phyloP scores from a whole-genome alignment of 139 green algal genomes.

The Chlorella sp. region DNA sequence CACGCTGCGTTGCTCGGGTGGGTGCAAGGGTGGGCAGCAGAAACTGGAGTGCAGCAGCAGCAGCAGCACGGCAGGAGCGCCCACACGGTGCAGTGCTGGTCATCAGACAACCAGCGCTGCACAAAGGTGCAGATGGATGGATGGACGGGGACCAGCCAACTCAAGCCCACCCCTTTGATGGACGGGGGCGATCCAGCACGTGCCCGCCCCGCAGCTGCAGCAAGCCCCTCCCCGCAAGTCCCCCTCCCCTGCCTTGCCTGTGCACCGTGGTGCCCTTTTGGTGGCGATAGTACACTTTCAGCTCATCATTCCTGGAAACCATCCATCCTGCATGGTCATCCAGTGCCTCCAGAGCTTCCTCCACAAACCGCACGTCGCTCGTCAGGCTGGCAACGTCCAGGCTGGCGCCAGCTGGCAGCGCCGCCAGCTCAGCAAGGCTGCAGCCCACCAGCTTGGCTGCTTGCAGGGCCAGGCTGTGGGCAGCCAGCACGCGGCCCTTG shows the following conservation, averaged over 20 bases:
- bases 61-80: no score
- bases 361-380: neutral
- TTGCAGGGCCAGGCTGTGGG: neutral
- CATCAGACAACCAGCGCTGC: no score
- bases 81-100: no score
- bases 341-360: constrained; percentile 3
- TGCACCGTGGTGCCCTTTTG: constrained; percentile 31
- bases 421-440: constrained; percentile 4
- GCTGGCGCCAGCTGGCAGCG: neutral
- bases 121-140: no score
- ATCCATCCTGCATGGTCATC: constrained; percentile 37
- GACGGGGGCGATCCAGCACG: neutral
- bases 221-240: neutral
- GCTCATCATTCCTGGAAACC: constrained; percentile 19
- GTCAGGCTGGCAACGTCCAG: neutral
- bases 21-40: neutral
- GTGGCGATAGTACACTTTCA: constrained; percentile 41
- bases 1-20: no score
- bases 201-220: neutral
- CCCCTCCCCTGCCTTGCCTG: neutral
- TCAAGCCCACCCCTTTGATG: no score
- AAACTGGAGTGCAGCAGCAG: neutral
- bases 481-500: constrained; percentile 2
- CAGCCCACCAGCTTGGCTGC: neutral
- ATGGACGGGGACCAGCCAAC: no score